Evolutionary conservation across 2,329 filamentous ascomycete species (phyloP).

Genomic region (Aureobasidium vineae): DNA sequence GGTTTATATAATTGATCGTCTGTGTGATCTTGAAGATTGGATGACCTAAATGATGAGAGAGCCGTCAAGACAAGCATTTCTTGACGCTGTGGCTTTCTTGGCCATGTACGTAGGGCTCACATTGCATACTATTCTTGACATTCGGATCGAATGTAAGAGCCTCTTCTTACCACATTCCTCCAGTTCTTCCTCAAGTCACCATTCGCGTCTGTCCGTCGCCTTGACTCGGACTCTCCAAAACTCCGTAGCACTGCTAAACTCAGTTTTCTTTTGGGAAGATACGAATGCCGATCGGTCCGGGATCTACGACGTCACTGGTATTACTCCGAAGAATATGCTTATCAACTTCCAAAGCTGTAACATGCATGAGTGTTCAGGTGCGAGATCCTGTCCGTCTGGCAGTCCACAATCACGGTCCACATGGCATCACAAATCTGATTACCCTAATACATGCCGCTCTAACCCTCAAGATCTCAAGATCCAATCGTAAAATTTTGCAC

Average conservation of each 20-base stretch:
- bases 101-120: neutral
- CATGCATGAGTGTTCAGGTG: neutral
- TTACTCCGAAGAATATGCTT: neutral
- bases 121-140: neutral
- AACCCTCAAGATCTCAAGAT: neutral
- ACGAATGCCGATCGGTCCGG: neutral
- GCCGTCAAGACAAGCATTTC: conserved; percentile 8
- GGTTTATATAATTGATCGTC: no score
- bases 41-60: no score
- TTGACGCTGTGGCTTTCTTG: conserved; percentile 7
- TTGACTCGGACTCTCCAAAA: neutral
- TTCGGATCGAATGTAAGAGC: neutral
- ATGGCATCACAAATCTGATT: neutral
- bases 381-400: neutral
- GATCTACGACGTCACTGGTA: conserved; percentile 13
- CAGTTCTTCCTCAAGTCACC: neutral
- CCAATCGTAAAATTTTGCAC: neutral
- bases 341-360: neutral
- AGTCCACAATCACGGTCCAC: neutral
- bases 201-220: neutral
- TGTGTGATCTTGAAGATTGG: neutral
- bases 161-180: neutral
- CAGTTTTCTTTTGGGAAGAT: neutral
- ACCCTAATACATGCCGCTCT: neutral
- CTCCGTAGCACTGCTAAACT: neutral